A percentile compares a stretch with the other conserved stretches of the same genome.
Conservation (phyloP, 768 basidiomycete species). For the Paxillus ammoniavirescens region DNA sequence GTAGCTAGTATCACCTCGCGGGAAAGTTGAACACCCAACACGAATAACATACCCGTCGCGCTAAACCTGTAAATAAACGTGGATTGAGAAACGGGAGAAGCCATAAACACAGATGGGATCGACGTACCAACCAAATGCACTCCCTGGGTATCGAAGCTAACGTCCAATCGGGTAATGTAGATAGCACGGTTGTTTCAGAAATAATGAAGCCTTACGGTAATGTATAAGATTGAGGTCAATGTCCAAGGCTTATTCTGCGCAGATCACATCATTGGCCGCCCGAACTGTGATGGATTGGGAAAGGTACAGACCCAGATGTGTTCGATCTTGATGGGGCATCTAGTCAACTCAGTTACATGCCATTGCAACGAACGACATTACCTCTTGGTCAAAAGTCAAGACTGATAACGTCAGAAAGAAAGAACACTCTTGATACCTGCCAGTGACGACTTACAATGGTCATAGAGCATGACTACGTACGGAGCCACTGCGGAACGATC, state of each 20-base stretch:
- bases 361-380: background rate
- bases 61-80: background rate
- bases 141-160: constrained; percentile 4
- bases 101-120: background rate
- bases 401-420: background rate
- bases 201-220: background rate
- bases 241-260: constrained; percentile 1
- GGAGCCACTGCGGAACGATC: background rate
- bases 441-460: background rate
- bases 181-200: too few species aligned
- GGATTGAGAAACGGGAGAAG: background rate
- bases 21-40: background rate
- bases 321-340: background rate
- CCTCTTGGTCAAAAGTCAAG: constrained; percentile 6
- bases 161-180: background rate
- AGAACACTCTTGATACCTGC: background rate
- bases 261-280: background rate
- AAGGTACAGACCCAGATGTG: background rate
- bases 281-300: too few species aligned
- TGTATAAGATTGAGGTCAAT: background rate
- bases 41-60: background rate
- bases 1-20: background rate
- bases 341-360: background rate
- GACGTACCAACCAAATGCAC: constrained; percentile 1
- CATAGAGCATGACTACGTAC: constrained; percentile 1